Evolutionary conservation across 1,284 basidiomycete genomes (phyloP).

Genomic region (Entoloma clypeatum): DNA sequence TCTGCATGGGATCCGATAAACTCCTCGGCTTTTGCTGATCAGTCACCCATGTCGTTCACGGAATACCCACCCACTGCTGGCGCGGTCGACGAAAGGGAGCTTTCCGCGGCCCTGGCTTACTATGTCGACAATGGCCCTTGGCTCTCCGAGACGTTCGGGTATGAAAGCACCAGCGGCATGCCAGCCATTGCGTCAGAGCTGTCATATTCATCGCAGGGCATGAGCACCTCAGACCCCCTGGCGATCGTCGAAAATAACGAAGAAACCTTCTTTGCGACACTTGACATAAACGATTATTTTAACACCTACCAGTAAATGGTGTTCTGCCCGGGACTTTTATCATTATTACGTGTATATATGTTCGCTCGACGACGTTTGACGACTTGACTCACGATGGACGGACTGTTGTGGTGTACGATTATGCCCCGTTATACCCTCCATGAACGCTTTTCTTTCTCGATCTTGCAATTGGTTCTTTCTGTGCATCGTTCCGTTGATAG

Average conservation of each 20-base stretch:
- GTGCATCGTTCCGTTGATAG: no score
- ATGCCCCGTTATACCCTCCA: conserved; percentile 4
- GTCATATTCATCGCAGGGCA: neutral
- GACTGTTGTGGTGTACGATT: conserved; percentile 3
- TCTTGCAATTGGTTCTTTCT: no score
- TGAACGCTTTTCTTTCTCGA: no score
- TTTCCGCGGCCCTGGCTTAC: neutral
- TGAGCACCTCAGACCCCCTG: conserved; percentile 2
- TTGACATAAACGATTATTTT: conserved; percentile 10
- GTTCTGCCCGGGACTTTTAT: conserved; percentile 3
- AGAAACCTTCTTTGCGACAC: conserved; percentile 9
- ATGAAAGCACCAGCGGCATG: conserved; percentile 5
- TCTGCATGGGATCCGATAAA: neutral
- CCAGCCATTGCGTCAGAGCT: conserved; percentile 2
- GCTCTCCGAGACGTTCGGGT: neutral
- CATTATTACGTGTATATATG: conserved; percentile 5
- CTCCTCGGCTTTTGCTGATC: neutral
- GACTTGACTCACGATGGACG: conserved; percentile 1
- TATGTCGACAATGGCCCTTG: conserved; percentile 3
- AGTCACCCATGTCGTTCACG: neutral
- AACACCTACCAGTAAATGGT: conserved; percentile 1
- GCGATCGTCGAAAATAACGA: conserved; percentile 2
- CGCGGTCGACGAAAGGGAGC: neutral
- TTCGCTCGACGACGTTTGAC: no score
- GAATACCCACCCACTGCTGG: conserved; percentile 5